These are phyloP conservation scores for Tolypocladium cylindrosporum DNA, from an alignment of 2,329 filamentous ascomycete genomes.

Conservation along the genomic window DNA sequence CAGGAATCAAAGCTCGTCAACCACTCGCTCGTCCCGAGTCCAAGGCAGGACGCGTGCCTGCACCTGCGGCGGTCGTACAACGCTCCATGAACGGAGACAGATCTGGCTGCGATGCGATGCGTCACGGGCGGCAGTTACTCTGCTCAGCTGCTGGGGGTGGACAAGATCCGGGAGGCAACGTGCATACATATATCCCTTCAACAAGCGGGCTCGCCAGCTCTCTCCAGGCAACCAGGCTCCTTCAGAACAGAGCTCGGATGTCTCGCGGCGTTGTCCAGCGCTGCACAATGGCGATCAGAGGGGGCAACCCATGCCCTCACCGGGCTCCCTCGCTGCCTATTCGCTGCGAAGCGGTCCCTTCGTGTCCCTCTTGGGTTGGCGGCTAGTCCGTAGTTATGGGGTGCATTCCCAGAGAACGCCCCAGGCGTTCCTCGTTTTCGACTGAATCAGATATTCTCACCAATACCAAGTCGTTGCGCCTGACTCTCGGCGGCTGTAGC, in stretches of 20 bases:
- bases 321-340: background rate
- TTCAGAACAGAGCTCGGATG: background rate
- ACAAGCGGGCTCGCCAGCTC: background rate
- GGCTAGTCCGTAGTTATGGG: background rate
- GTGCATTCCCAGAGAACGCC: background rate
- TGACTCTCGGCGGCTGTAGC: background rate
- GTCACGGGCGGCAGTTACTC: too few species aligned
- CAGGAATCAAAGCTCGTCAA: background rate
- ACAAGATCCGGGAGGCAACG: background rate
- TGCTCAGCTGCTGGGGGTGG: background rate
- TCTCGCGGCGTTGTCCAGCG: background rate
- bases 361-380: background rate
- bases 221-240: too few species aligned
- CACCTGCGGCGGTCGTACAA: background rate
- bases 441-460: background rate
- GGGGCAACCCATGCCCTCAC: background rate
- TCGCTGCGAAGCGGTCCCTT: background rate
- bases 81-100: background rate
- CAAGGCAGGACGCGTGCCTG: background rate
- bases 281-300: background rate
- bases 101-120: background rate
- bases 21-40: background rate
- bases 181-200: background rate
- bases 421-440: background rate
- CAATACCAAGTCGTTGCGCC: background rate